Percentiles rank a stretch among this genome's conserved stretches.
Conservation (phyloP, 139 green algal species). For the Eudorina sp. region DNA sequence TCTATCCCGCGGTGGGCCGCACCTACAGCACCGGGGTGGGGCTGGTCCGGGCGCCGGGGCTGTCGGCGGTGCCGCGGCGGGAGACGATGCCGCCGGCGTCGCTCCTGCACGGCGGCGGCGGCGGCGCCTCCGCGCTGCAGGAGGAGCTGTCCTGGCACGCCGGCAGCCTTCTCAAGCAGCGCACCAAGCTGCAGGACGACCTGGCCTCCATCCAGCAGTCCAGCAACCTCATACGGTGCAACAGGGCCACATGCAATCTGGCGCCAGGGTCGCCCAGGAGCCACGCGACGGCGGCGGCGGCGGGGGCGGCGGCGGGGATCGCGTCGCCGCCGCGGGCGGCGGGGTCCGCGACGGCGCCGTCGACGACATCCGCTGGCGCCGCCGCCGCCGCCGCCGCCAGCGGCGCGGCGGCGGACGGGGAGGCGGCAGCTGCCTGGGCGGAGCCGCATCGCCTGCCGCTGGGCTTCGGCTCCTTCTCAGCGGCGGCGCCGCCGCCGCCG, state of each 20-base stretch:
- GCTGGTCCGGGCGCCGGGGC: no score
- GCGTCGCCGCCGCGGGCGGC: background rate
- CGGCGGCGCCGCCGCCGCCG: background rate
- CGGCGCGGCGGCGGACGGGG: background rate
- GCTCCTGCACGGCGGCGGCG: background rate
- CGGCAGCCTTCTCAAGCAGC: conserved; percentile 35
- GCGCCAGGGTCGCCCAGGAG: conserved; percentile 15
- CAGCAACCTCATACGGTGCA: conserved; percentile 31
- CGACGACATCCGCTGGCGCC: background rate
- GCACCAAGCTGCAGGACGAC: conserved; percentile 39
- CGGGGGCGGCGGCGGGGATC: background rate
- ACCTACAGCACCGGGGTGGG: background rate
- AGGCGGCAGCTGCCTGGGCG: no score
- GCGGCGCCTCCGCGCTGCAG: background rate
- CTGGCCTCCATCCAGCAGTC: conserved; percentile 6
- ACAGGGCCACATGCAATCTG: conserved; percentile 40
- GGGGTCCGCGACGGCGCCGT: background rate
- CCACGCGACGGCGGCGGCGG: background rate
- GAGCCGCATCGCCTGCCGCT: background rate
- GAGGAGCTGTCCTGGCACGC: conserved; percentile 45
- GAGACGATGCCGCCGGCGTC: background rate
- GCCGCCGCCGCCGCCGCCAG: background rate
- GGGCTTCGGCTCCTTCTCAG: background rate
- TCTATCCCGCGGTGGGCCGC: background rate
- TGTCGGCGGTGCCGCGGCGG: conserved; percentile 15